Percentiles rank a stretch among this genome's conserved stretches.
Evolutionary conservation across 2,329 filamentous ascomycete genomes (phyloP).

Genomic region (Epichloe coenophiala): DNA sequence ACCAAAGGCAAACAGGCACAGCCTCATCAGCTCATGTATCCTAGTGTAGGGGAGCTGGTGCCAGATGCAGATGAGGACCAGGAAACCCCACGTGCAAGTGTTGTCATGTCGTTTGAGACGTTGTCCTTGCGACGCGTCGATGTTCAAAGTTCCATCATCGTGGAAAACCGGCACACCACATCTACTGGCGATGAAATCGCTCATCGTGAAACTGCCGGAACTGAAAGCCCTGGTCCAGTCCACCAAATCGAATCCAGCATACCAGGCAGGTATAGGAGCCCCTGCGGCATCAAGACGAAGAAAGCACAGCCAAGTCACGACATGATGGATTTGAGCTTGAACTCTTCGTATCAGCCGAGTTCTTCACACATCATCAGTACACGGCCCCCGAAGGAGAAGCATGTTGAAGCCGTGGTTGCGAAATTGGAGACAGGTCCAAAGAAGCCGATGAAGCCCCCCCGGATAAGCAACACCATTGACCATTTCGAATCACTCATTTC

Average conservation of each 20-base stretch:
- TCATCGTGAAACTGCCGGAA: background rate
- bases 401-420: background rate
- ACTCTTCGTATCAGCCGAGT: background rate
- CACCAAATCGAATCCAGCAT: background rate
- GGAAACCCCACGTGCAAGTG: background rate
- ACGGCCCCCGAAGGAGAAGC: background rate
- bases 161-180: background rate
- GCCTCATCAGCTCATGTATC: background rate
- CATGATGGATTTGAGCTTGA: background rate
- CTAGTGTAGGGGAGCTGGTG: background rate
- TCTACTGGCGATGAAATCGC: background rate
- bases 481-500: slow-evolving; percentile 5
- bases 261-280: background rate
- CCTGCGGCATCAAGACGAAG: background rate
- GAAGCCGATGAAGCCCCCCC: background rate
- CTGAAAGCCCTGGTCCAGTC: background rate
- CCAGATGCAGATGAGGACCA: background rate
- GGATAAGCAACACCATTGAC: slow-evolving; percentile 4
- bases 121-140: background rate
- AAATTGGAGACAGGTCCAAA: background rate
- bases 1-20: background rate
- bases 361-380: background rate
- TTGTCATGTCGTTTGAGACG: background rate
- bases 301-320: background rate
- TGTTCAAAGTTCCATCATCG: background rate